Base-by-base conservation (phyloP, 1,284 basidiomycete genomes). In the Earliella scabrosa region DNA sequence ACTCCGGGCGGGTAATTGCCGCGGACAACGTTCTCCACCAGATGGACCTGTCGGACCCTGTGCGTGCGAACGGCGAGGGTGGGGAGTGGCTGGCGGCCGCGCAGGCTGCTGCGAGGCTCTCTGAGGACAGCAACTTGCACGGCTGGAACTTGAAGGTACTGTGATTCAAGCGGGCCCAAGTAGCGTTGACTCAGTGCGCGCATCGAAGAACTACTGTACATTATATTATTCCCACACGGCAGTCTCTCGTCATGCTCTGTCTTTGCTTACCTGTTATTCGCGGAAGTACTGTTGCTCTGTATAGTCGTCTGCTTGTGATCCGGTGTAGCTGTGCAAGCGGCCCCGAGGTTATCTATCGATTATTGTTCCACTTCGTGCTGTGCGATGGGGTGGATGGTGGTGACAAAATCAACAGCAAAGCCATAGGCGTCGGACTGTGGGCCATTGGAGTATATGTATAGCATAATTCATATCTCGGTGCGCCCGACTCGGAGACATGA, bases 1-100 rank as follows among this genome's bases (percentile, higher is more conserved):
- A 93, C 68, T 92, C 90, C 27, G 91, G 91, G 38, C 82, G 90
- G 56, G 90, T 90, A 60, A 87, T 95, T 52, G 82, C 91, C 32
- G 91, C 88, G 66, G 92, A 92, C 68, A 93, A 92, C 63, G 83
- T 92, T 31, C 90, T 89, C 71, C 83, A 86, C 61, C 72, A 76
- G 16, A 80, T 90, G 72, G 85, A 85, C 67, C 71, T 89, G 51
- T 66, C 70, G 44, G 63, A 60, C 29, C 56, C 55, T 2, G 56
- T 55, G 24, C 51, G 61, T 10, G 45, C 60, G 35, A 61, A 62
- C 40, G 63, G 46, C 4, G 66, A 65, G 18, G 53, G 55, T 29
- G 59, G 54, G 24, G 59, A 58, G 24, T 66, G 63, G 64, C 52
- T 65, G 74, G 77, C 59, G 86, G 88, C 86, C 50, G 86, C 87